Base-by-base conservation (phyloP, 306 rosid genomes). In the Dryas alaskensis region DNA sequence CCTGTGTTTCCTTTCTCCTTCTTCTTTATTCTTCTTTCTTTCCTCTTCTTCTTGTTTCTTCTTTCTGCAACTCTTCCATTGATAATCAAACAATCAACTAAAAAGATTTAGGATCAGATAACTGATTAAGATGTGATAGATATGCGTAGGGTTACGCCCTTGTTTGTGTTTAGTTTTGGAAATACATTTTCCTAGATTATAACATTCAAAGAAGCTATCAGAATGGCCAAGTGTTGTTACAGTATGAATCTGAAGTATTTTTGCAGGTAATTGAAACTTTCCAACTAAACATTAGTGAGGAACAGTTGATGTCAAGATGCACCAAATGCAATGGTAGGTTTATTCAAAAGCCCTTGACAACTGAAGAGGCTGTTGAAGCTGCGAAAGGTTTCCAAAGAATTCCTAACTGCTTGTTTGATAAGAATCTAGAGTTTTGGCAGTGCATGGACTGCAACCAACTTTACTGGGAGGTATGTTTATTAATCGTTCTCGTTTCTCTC, bases 271-370 rank as follows among this genome's bases (percentile, higher is more conserved):
- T 93, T 78, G 88, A 93, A 82, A 83, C 88, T 68, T 93, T 91
- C 80, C 78, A 89, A 46, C 81, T 93, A 75, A 85, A 81, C 62
- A 84, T 93, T 82, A 83, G 84, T 49, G 97, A 89, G 89, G 84
- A 84, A 80, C 89, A 84, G 83, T 83, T 91, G 78, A 84, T 88
- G 98, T 87, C 98, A 79, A 89, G 97, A 77, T 93, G 97, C 82
- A 84, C 97, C 69, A 93, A 92, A 87, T 93, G 97, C 87, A 93
- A 93, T 72, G 98, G 98, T 50, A 82, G 81, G 60, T 93, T 93
- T 83, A 91, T 91, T 81, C 97, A 93, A 82, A 93, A 87, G 78
- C 92, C 96, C 65, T 82, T 91, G 69, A 31, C 89, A 17, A 88
- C 91, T 22, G 97, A 89, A 85, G 98, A 93, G 82, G 97, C 97